Percentiles rank a stretch among this genome's conserved stretches.
Conservation (phyloP, 177 flowering plant genomes). For the Telopea speciosissima region DNA sequence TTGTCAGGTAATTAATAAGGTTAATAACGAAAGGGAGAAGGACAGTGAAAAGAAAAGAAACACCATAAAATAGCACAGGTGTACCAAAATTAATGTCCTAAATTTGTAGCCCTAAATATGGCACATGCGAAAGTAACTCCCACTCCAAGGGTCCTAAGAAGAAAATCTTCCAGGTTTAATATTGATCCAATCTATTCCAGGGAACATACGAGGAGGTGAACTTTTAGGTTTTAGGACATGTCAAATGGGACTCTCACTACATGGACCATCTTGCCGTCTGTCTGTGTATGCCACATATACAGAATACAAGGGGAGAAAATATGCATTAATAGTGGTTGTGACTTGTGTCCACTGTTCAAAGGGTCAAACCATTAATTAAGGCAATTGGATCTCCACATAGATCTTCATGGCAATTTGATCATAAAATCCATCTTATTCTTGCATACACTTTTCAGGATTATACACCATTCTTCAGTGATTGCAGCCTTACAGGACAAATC, state of each 20-base stretch:
- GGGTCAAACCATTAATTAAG: background rate
- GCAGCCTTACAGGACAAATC: background rate
- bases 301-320: background rate
- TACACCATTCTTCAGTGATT: background rate
- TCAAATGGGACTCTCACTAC: too few species aligned
- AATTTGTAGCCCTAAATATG: background rate
- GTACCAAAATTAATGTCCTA: background rate
- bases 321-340: background rate
- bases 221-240: background rate
- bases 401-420: background rate
- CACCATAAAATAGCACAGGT: background rate
- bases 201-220: background rate
- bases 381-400: background rate
- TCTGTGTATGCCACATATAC: background rate
- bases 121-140: background rate
- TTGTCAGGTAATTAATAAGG: slow-evolving; percentile 1
- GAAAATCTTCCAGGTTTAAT: background rate
- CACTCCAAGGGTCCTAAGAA: background rate
- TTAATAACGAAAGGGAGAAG: background rate
- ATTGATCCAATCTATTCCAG: background rate
- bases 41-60: background rate
- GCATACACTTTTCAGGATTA: background rate
- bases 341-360: background rate
- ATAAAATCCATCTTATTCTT: background rate
- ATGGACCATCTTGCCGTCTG: background rate